Evolutionary conservation across 768 basidiomycete species (phyloP), one percentile per base, ranked within the genome.

Genomic region (Rhizopogon roseolus): DNA sequence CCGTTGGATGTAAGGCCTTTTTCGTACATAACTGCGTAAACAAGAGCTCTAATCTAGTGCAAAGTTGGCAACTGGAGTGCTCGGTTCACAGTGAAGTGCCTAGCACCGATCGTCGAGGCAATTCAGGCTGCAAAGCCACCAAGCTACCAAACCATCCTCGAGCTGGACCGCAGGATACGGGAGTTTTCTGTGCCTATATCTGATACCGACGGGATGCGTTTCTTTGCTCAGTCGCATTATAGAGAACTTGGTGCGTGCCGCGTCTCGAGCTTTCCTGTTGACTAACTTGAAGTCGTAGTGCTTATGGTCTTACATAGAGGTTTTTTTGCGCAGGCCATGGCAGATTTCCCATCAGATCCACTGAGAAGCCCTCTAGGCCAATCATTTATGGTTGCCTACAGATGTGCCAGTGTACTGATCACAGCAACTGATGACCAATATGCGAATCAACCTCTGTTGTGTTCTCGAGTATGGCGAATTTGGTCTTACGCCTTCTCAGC

Each of bases 401-500:
- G 75, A 27, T 72, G 77, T 46, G 80, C 81, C 6, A 80, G 73
- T 50, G 63, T 63, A 28, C 73, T 85, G 6, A 61, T 84, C 14
- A 63, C 70, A 34, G 65, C 66, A 29, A 79, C 76, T 5, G 63
- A 68, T 28, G 62, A 61, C 5, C 77, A 79, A 44, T 81, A 73
- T 55, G 50, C 57, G 10, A 70, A 73, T 54, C 72, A 77, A 25
- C 81, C 81, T 0, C 52, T 66, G 7, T 66, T 85, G 10, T 71
- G 76, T 46, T 65, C 76, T 38, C 75, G 83, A 14, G 66, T 86
- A 27, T 85, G 81, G 81, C 71, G 74, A 50, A 76, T 82, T 52
- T 86, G 84, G 84, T 74, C 81, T 2, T 67, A 76, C 44, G 71
- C 77, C 1, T 84, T 84, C 61, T 73, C 77, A 11, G 76, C 84